Evolutionary conservation across 2,329 filamentous ascomycete species (phyloP), one percentile per base, ranked within the genome.

Genomic region (Boeremia exigua): DNA sequence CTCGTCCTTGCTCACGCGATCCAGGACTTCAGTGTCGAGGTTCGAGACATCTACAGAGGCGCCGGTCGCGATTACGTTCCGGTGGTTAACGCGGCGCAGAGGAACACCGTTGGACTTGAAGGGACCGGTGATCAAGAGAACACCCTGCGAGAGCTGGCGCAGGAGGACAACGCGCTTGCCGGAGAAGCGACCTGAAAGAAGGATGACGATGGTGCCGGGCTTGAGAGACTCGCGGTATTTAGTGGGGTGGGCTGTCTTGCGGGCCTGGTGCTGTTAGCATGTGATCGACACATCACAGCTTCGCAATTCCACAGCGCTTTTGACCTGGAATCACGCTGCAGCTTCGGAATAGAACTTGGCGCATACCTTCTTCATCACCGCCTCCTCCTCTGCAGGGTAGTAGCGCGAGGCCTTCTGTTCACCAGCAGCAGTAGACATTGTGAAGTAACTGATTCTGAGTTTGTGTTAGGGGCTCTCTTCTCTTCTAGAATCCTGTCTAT

Each of bases 41-140:
- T 91, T 91, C 66, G 85, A 82, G 74, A 99, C 82, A 78, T 94
- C 88, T 74, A 96, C 86, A 80, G 89, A 89, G 78, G 88, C 87
- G 72, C 88, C 91, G 74, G 91, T 96, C 74, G 91, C 91, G 79
- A 95, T 96, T 78, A 96, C 91, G 81, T 95, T 95, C 82, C 91
- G 89, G 79, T 91, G 85, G 84, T 96, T 96, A 79, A 96, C 91
- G 79, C 85, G 88, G 82, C 95, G 90, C 76, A 99, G 88, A 68
- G 95, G 95, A 61, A 99, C 95, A 80, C 95, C 95, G 85, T 99
- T 99, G 84, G 98, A 89, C 88, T 98, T 98, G 91, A 98, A 99
- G 79, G 95, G 95, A 71, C 95, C 95, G 77, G 95, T 99, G 75
- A 99, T 92, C 79, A 99, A 91, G 79, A 99, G 92, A 67, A 96